These are phyloP conservation scores for Thozetella sp. DNA, from an alignment of 495 filamentous ascomycete genomes.

Conservation along the genomic window DNA sequence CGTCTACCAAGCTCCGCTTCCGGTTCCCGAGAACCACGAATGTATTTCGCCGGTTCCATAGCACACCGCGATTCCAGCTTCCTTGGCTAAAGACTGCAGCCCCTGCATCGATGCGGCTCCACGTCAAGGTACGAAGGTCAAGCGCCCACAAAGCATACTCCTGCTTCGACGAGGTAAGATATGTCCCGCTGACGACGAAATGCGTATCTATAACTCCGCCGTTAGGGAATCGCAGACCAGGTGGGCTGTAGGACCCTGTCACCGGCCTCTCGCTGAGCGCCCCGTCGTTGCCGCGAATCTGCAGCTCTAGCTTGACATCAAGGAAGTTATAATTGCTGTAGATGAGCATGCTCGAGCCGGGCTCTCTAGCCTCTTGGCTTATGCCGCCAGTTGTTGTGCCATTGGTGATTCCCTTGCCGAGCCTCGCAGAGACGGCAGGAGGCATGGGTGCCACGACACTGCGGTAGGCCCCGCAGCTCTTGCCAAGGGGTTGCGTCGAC, in stretches of 20 bases:
- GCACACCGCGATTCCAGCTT: conserved; percentile 92
- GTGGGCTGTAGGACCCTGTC: conserved; percentile 83
- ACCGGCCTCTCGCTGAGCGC: conserved; percentile 85
- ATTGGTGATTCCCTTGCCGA: conserved; percentile 57
- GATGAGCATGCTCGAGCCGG: conserved; percentile 86
- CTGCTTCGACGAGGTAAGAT: conserved; percentile 95
- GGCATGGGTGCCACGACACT: conserved; percentile 89
- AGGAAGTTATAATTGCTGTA: conserved; percentile 99
- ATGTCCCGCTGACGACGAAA: conserved; percentile 96
- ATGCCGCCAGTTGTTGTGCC: conserved; percentile 25
- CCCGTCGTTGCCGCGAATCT: conserved; percentile 84
- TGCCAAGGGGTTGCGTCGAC: conserved; percentile 77
- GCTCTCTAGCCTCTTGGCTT: conserved; percentile 54
- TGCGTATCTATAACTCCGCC: conserved; percentile 92
- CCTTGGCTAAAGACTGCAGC: conserved; percentile 91
- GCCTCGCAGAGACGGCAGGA: conserved; percentile 61
- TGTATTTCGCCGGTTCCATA: conserved; percentile 90
- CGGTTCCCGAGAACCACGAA: conserved; percentile 95
- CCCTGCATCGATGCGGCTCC: conserved; percentile 96
- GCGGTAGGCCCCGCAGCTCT: conserved; percentile 93
- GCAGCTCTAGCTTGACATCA: conserved; percentile 93
- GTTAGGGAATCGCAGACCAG: conserved; percentile 92
- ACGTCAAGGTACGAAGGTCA: conserved; percentile 82
- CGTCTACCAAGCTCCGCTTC: conserved; percentile 91
- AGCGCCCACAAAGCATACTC: conserved; percentile 98